Percentiles rank a stretch among this genome's conserved stretches.
These are phyloP conservation scores for Sesbania bispinosa DNA, from an alignment of 306 rosid species.

Conservation along the genomic window DNA sequence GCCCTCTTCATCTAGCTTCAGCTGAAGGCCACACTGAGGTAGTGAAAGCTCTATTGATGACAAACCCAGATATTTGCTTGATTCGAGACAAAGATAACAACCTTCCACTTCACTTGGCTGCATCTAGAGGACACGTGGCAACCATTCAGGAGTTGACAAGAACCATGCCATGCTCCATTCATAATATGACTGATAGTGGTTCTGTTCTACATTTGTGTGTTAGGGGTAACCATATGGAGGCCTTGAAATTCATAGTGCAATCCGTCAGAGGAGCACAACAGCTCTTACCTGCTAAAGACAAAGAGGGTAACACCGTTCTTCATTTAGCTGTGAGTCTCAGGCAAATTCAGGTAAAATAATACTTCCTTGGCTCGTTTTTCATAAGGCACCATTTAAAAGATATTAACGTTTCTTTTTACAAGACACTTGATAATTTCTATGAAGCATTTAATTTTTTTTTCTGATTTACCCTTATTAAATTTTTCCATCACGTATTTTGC, in stretches of 20 bases:
- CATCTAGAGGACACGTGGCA: constrained; percentile 29
- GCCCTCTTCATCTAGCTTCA: constrained; percentile 37
- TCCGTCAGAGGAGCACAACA: constrained; percentile 3
- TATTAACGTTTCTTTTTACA: no score
- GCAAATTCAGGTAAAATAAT: constrained; percentile 17
- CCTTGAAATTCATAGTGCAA: constrained; percentile 23
- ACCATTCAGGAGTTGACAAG: constrained; percentile 6
- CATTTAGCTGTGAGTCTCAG: constrained; percentile 18
- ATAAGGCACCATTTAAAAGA: no score
- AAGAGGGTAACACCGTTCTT: constrained; percentile 19
- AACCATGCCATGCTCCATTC: not conserved
- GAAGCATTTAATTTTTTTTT: no score
- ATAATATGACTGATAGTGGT: not conserved
- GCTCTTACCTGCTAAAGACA: constrained; percentile 3
- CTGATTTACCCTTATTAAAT: no score
- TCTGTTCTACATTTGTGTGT: constrained; percentile 28
- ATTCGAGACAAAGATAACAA: constrained; percentile 21
- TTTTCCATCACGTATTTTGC: no score
- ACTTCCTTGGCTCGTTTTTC: no score
- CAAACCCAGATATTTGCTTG: constrained; percentile 17
- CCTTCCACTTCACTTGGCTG: constrained; percentile 36
- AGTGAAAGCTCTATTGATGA: constrained; percentile 6
- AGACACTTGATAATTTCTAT: no score
- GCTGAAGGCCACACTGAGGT: constrained; percentile 30
- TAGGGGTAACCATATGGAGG: constrained; percentile 13